Conservation (phyloP, 202 grass and related monocot species). For the Zizania palustris region DNA sequence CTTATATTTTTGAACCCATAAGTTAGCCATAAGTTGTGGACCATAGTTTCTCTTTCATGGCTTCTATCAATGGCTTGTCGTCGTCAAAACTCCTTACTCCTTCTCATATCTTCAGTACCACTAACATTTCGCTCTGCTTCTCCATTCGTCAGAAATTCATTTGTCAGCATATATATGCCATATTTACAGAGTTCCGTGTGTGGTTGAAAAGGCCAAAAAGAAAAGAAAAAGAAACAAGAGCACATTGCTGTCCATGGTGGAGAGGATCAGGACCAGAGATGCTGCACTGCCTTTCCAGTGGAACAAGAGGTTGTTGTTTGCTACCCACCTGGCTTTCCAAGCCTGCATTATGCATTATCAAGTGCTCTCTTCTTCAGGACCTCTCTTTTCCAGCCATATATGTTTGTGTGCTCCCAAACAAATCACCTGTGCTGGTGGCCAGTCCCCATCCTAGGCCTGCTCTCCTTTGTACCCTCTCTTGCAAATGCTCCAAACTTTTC, state of each 20-base stretch:
- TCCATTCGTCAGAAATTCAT: neutral
- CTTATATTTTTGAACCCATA: no score
- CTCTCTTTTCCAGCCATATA: conserved; percentile 3
- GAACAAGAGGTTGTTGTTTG: conserved; percentile 35
- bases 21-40: no score
- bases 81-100: neutral
- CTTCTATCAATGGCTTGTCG: neutral
- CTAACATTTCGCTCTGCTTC: neutral
- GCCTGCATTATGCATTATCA: neutral
- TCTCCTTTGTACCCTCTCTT: conserved; percentile 44
- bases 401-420: neutral
- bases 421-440: conserved; percentile 40
- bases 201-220: neutral
- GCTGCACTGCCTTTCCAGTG: conserved; percentile 4
- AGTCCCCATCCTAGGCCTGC: conserved; percentile 58
- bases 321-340: conserved; percentile 48
- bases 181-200: neutral
- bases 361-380: neutral
- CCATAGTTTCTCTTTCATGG: neutral
- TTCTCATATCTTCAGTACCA: neutral
- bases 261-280: conserved; percentile 21
- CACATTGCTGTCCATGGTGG: neutral
- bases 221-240: neutral
- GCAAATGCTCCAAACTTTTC: conserved; percentile 40
- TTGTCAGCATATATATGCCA: neutral